Evolutionary conservation across 176 grass and related monocot genomes (phyloP), one percentile per base, ranked within the genome.

Genomic region (Elymus sibiricus): DNA sequence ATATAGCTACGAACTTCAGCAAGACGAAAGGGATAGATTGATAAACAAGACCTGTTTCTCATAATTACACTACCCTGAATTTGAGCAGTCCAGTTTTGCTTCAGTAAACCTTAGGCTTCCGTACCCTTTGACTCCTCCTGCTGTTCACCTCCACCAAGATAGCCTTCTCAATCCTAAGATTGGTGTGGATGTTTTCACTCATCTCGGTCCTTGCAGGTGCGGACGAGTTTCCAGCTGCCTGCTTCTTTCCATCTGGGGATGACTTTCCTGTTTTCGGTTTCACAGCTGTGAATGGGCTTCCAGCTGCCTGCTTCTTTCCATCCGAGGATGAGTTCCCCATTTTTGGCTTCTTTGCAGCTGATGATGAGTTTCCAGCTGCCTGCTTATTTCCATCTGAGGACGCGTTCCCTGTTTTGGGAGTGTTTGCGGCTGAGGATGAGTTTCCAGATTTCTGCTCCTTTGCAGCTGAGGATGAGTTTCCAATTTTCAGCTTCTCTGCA

Each of bases 71-170:
- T 24, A 76, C 26, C 26, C 40, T 15, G 37, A 62, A 79, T 29
- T 21, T 51, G 9, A 72, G 46, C 27, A 26, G 7, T n/a, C 16
- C 12, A 1, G 55, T 58, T 69, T 71, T 60, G 68, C 76, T 68
- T 91, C 77, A 86, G 28, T 87, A 87, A 62, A 90, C 70, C 78
- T 91, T 91, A 1, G 77, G 86, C 70, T 91, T 88, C 53, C 82
- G 86, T 40, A 64, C 77, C 81, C 85, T 88, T 69, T 91, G 85
- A 32, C 89, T 91, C 70, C 89, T 88, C 85, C 82, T 80, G 81
- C 81, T 91, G 79, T 91, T 91, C 53, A 84, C 85, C 55, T 63
- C 59, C 11, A 91, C 90, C 82, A 88, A 61, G 26, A 91, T 78
- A 34, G 82, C 86, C 77, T 88, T 88, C 38, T 77, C 82, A 63